Evolutionary conservation across 2,329 filamentous ascomycete genomes (phyloP).

Genomic region (Septoria petroselini): DNA sequence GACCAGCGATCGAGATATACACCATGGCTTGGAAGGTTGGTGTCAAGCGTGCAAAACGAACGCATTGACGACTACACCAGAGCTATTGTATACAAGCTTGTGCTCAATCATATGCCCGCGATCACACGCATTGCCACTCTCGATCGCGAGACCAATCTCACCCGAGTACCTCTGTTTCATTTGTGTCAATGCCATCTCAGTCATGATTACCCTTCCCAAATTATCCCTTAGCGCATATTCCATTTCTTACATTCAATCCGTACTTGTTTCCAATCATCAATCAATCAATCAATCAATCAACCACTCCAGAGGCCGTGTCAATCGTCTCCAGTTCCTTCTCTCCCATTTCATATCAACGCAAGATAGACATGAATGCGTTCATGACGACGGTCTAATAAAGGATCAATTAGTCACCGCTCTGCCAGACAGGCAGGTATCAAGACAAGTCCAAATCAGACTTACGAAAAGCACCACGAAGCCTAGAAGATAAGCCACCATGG

Average conservation of each 20-base stretch:
- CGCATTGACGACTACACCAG: too few species aligned
- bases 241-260: not conserved
- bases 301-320: not conserved
- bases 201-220: not conserved
- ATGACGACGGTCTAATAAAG: conserved; percentile 5
- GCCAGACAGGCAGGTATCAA: not conserved
- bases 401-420: not conserved
- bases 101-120: not conserved
- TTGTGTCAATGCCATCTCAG: not conserved
- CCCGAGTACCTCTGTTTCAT: not conserved
- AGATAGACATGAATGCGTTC: conserved; percentile 7
- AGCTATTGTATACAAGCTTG: not conserved
- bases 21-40: too few species aligned
- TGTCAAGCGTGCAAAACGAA: too few species aligned
- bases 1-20: too few species aligned
- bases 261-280: not conserved
- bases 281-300: not conserved
- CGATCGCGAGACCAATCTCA: too few species aligned
- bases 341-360: not conserved
- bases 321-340: not conserved
- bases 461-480: conserved; percentile 8
- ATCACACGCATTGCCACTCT: not conserved
- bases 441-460: too few species aligned
- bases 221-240: not conserved
- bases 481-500: conserved; percentile 16